phyloP scores from a whole-genome alignment of 768 basidiomycete genomes.

The Heimioporus sp. region DNA sequence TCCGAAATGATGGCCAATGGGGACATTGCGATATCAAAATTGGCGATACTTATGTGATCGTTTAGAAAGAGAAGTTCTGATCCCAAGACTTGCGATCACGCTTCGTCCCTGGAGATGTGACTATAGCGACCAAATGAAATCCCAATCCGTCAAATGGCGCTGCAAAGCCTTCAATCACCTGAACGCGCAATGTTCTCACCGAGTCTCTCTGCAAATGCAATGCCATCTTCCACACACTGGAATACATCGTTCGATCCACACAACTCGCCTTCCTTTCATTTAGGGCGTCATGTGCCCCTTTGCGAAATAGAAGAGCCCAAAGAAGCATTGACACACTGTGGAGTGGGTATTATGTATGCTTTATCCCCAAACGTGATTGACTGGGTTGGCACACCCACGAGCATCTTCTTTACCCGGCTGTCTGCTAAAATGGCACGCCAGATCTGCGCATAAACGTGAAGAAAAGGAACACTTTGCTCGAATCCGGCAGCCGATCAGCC shows the following conservation, averaged over 20 bases:
- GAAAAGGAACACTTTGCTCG: neutral
- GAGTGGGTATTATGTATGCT: conserved; percentile 10
- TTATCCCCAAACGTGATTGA: neutral
- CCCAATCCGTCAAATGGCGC: neutral
- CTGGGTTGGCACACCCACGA: neutral
- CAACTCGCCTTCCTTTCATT: neutral
- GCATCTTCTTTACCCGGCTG: conserved; percentile 6
- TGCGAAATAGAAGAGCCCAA: neutral
- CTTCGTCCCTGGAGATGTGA: conserved; percentile 14
- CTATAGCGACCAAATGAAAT: conserved; percentile 5
- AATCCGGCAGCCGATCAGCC: neutral
- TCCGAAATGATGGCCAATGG: conserved; percentile 19
- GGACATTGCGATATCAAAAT: conserved; percentile 10
- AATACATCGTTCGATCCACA: neutral
- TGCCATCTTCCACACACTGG: neutral
- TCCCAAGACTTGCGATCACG: neutral
- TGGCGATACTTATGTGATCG: neutral
- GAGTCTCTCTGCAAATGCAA: no score
- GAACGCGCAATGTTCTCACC: neutral
- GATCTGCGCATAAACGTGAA: conserved; percentile 2
- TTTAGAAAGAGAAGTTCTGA: conserved; percentile 11
- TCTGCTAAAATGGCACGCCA: conserved; percentile 4
- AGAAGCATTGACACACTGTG: conserved; percentile 9
- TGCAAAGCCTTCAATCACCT: conserved; percentile 7
- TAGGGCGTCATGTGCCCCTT: neutral